Conservation (phyloP, 176 grass and related monocot genomes). For the Pharus latifolius region DNA sequence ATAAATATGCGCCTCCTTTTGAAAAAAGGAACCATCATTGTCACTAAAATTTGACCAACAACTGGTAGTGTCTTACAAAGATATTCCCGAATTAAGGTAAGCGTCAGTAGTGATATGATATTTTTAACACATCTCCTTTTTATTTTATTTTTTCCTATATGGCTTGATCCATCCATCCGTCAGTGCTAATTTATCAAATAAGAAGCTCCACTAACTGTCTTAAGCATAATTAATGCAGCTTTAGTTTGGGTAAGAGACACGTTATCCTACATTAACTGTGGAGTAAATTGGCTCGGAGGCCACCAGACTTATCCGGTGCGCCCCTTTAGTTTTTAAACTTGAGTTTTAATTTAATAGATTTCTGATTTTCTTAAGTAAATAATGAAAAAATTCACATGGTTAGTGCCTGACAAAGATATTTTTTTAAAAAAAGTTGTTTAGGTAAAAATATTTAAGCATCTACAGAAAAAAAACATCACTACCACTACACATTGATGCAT, state of each 20-base stretch:
- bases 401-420: constrained; percentile 19
- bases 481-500: no score
- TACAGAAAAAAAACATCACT: no score
- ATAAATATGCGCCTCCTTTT: constrained; percentile 22
- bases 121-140: constrained; percentile 20
- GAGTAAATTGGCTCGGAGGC: no score
- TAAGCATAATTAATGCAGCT: background rate
- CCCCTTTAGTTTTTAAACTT: no score
- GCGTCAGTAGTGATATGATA: constrained; percentile 33
- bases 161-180: background rate
- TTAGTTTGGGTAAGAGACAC: background rate
- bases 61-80: constrained; percentile 17
- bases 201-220: constrained; percentile 4
- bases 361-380: no score
- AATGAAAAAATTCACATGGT: no score
- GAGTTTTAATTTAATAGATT: no score
- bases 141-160: background rate
- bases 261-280: no score
- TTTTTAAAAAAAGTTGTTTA: no score
- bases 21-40: background rate
- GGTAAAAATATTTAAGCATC: no score
- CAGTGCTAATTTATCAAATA: background rate
- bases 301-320: no score
- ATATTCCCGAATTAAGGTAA: constrained; percentile 35
- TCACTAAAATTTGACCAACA: constrained; percentile 25